phyloP scores from a whole-genome alignment of 306 rosid genomes.

The Lathyrus aphaca region DNA sequence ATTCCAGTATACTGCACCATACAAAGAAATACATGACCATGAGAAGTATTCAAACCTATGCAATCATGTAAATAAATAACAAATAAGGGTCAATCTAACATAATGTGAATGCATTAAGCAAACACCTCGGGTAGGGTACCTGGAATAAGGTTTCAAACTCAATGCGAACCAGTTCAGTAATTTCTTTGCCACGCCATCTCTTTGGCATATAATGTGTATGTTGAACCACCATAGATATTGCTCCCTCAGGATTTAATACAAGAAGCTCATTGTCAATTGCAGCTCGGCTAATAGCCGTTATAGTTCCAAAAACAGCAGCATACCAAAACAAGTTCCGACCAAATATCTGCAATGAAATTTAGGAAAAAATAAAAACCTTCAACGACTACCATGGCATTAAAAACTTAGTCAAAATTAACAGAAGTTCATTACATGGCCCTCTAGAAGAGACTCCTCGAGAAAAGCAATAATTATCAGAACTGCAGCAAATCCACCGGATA shows the following conservation, averaged over 20 bases:
- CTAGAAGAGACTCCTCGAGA: constrained; percentile 90
- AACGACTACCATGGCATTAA: constrained; percentile 19
- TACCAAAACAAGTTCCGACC: constrained; percentile 98
- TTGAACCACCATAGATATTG: constrained; percentile 85
- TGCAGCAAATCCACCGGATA: constrained; percentile 96
- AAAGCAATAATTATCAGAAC: constrained; percentile 85
- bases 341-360: constrained; percentile 60
- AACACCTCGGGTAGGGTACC: constrained; percentile 50
- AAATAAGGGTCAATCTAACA: constrained; percentile 10
- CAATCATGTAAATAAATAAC: constrained; percentile 17
- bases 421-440: constrained; percentile 79
- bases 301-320: constrained; percentile 90
- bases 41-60: constrained; percentile 29
- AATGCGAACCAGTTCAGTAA: constrained; percentile 55
- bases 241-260: constrained; percentile 79
- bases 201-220: constrained; percentile 97
- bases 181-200: constrained; percentile 94
- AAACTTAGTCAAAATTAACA: constrained; percentile 18
- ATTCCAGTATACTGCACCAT: constrained; percentile 83
- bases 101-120: constrained; percentile 25
- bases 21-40: constrained; percentile 26
- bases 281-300: constrained; percentile 85
- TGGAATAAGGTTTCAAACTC: constrained; percentile 91
- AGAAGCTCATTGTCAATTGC: constrained; percentile 69
- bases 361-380: not conserved